phyloP scores from a whole-genome alignment of 2,329 filamentous ascomycete genomes.

The Sarocladiaceae sp. region DNA sequence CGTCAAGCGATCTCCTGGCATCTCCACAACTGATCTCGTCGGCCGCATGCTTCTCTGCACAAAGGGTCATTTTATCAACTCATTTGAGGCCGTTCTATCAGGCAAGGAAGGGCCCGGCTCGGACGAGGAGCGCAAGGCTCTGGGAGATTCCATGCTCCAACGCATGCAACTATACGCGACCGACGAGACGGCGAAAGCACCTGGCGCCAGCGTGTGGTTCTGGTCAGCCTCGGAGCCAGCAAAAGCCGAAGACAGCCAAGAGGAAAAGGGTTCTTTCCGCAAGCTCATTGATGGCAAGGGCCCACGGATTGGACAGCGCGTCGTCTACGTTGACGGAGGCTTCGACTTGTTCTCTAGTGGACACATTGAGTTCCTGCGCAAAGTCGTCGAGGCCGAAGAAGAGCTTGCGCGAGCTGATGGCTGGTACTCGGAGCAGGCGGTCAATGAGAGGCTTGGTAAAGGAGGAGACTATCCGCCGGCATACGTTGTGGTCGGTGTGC shows the following conservation, averaged over 20 bases:
- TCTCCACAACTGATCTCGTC: slow-evolving; percentile 96
- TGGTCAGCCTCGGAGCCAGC: slow-evolving; percentile 57
- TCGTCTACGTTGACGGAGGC: slow-evolving; percentile 93
- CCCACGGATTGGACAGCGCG: slow-evolving; percentile 68
- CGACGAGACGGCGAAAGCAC: slow-evolving; percentile 71
- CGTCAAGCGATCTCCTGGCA: slow-evolving; percentile 91
- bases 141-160: slow-evolving; percentile 64
- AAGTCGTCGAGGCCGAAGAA: slow-evolving; percentile 69
- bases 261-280: slow-evolving; percentile 60
- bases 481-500: slow-evolving; percentile 88
- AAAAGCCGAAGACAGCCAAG: slow-evolving; percentile 31
- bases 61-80: slow-evolving; percentile 86
- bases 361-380: slow-evolving; percentile 88
- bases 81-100: slow-evolving; percentile 59
- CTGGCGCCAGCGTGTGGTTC: slow-evolving; percentile 79
- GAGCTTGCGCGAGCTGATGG: slow-evolving; percentile 58
- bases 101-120: slow-evolving; percentile 69
- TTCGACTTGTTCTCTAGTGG: slow-evolving; percentile 96
- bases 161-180: slow-evolving; percentile 82
- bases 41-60: slow-evolving; percentile 96
- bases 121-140: slow-evolving; percentile 56
- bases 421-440: slow-evolving; percentile 66
- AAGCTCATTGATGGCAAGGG: slow-evolving; percentile 65
- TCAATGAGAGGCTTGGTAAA: slow-evolving; percentile 55
- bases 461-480: slow-evolving; percentile 73